phyloP scores from a whole-genome alignment of 352 stramenopile species.

The Phytopythium delawarense region DNA sequence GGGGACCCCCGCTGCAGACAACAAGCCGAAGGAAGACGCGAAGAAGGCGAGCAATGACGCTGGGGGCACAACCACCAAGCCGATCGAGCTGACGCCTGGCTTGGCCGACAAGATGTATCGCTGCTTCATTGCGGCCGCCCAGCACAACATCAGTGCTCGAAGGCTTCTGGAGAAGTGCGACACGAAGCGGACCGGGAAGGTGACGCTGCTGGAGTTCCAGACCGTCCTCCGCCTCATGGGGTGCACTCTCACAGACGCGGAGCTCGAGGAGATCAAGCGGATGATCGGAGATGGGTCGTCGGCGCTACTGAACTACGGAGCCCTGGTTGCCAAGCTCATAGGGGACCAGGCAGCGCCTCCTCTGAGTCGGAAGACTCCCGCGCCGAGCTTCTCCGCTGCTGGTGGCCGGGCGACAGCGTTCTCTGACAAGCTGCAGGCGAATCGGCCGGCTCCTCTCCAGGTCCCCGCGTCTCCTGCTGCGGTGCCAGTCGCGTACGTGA shows the following conservation, averaged over 20 bases:
- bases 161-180: slow-evolving; percentile 77
- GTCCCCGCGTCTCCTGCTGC: slow-evolving; percentile 3
- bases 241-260: slow-evolving; percentile 42
- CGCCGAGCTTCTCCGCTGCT: background rate
- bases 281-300: slow-evolving; percentile 38
- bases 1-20: background rate
- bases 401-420: background rate
- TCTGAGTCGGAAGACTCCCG: background rate
- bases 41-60: background rate
- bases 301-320: slow-evolving; percentile 45
- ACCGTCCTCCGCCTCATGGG: slow-evolving; percentile 78
- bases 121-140: slow-evolving; percentile 59
- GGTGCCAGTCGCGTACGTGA: background rate
- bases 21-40: background rate
- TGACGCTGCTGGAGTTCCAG: slow-evolving; percentile 67
- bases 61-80: too few species aligned
- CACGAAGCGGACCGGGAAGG: slow-evolving; percentile 34
- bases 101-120: slow-evolving; percentile 63
- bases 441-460: slow-evolving; percentile 13
- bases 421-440: slow-evolving; percentile 6
- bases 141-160: slow-evolving; percentile 71
- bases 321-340: slow-evolving; percentile 24
- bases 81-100: background rate
- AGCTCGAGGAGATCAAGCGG: slow-evolving; percentile 49
- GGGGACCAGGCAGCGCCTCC: background rate